Evolutionary conservation across 129 eudicot genomes (phyloP).

Genomic region (Lactuca sativa): DNA sequence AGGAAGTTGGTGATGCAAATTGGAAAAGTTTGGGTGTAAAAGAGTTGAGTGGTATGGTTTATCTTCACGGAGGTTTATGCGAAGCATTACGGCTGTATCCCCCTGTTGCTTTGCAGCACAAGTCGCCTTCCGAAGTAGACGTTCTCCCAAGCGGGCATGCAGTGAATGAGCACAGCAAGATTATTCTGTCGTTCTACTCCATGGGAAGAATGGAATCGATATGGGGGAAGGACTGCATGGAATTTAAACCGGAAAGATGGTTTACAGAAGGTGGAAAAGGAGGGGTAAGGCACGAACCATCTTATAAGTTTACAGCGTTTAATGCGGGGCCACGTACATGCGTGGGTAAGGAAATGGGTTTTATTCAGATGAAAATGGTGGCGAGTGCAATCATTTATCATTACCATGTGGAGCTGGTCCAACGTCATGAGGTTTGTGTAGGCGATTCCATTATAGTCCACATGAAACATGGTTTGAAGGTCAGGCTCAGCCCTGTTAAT

Average conservation of each 20-base stretch:
- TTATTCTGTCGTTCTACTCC: constrained; percentile 44
- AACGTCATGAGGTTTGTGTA: constrained; percentile 41
- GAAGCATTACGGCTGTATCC: constrained; percentile 67
- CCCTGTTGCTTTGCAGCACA: constrained; percentile 52
- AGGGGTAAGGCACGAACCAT: constrained; percentile 54
- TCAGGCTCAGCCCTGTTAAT: constrained; percentile 18
- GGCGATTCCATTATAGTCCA: constrained; percentile 43
- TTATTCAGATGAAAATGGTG: constrained; percentile 54
- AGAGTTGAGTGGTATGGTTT: constrained; percentile 34
- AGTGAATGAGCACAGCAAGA: constrained; percentile 22
- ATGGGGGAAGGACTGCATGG: constrained; percentile 66
- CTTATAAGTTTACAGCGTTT: constrained; percentile 57
- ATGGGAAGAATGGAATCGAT: constrained; percentile 56
- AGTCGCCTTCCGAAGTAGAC: constrained; percentile 40
- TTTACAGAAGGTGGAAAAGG: constrained; percentile 33
- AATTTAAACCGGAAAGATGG: constrained; percentile 72
- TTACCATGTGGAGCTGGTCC: constrained; percentile 39
- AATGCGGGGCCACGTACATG: constrained; percentile 73
- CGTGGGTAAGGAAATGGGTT: constrained; percentile 60
- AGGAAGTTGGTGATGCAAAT: not conserved
- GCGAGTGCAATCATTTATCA: constrained; percentile 37
- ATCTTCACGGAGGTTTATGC: constrained; percentile 69
- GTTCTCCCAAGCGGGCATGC: constrained; percentile 56
- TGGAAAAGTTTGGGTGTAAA: constrained; percentile 27
- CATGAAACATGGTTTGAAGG: constrained; percentile 57